A percentile compares a stretch with the other conserved stretches of the same genome.
Evolutionary conservation across 306 rosid species (phyloP).

Genomic region (Mucuna pruriens): DNA sequence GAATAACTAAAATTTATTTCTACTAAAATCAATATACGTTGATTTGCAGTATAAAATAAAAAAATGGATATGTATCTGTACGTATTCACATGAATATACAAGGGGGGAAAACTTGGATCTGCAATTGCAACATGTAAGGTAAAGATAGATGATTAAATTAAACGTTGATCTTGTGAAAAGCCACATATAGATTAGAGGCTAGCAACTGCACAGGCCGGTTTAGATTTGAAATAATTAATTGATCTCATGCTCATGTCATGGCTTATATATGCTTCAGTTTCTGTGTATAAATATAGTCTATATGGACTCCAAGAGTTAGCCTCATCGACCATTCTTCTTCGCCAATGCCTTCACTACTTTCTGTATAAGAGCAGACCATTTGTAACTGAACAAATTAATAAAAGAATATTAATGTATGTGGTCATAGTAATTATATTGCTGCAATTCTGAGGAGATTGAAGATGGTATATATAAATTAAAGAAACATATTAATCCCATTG

Average conservation of each 20-base stretch:
- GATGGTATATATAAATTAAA: background rate
- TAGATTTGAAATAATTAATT: background rate
- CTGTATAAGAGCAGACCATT: constrained; percentile 13
- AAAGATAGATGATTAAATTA: background rate
- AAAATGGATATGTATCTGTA: too few relatives aligned
- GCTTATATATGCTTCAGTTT: constrained; percentile 49
- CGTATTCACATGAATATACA: background rate
- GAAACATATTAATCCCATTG: constrained; percentile 48
- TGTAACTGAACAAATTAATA: background rate
- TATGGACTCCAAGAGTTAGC: constrained; percentile 77
- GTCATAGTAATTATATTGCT: background rate
- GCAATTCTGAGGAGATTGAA: constrained; percentile 5
- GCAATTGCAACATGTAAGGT: constrained; percentile 18
- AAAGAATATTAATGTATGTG: background rate
- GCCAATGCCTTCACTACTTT: constrained; percentile 62
- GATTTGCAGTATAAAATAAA: background rate
- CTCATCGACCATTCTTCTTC: constrained; percentile 77
- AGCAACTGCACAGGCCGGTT: too few relatives aligned
- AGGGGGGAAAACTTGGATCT: background rate
- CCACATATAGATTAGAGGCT: background rate
- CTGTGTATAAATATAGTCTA: constrained; percentile 77
- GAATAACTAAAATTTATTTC: background rate
- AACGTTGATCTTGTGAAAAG: background rate
- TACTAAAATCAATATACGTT: constrained; percentile 24
- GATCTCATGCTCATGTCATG: constrained; percentile 3